Percentiles rank a stretch among this genome's conserved stretches.
Conservation (phyloP, 306 rosid species). For the Rosa persica region DNA sequence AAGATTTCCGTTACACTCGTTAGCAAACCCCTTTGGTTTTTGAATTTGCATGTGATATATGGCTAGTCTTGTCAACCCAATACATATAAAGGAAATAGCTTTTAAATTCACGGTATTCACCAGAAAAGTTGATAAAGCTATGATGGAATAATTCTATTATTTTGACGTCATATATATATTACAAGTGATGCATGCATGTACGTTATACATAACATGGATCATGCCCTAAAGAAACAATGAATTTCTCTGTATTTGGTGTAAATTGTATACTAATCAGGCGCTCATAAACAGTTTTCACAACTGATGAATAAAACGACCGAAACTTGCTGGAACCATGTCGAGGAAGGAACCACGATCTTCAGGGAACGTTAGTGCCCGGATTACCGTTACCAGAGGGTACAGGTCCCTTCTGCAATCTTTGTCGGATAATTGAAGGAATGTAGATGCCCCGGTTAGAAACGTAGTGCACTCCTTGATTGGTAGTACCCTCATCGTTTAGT, state of each 20-base stretch:
- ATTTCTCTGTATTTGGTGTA: not conserved
- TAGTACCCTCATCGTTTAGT: not conserved
- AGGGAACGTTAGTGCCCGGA: not conserved
- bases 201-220: not conserved
- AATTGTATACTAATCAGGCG: not conserved
- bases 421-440: slow-evolving; percentile 13
- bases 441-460: not conserved
- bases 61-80: not conserved
- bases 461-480: not conserved
- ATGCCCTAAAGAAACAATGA: not conserved
- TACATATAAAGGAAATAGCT: not conserved
- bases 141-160: not conserved
- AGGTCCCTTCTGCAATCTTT: not conserved
- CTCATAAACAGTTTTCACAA: not conserved
- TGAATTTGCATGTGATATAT: not conserved
- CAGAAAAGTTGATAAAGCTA: not conserved
- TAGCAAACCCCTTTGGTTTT: not conserved
- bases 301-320: not conserved
- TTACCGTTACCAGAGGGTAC: slow-evolving; percentile 1
- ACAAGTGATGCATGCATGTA: not conserved
- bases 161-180: not conserved
- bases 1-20: not conserved
- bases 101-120: not conserved
- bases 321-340: not conserved
- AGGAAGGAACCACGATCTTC: not conserved